These are phyloP conservation scores for Beauveria brongniartii DNA, from an alignment of 2,329 filamentous ascomycete genomes.

Conservation along the genomic window DNA sequence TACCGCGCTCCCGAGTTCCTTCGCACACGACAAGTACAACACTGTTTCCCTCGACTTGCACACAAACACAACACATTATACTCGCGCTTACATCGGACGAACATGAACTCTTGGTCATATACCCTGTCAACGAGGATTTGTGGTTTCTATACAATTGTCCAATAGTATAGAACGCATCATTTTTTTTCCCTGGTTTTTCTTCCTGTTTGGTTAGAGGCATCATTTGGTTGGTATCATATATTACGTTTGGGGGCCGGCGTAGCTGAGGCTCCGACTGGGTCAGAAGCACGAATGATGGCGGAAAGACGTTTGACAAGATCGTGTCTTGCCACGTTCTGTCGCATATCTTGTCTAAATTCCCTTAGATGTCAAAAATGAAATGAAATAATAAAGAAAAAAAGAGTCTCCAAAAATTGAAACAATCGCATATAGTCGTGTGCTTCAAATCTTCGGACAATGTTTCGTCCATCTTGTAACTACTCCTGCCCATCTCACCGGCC, in stretches of 20 bases:
- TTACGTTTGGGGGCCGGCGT: not conserved
- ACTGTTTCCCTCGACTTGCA: not conserved
- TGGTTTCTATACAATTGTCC: not conserved
- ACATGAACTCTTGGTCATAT: slow-evolving; percentile 6
- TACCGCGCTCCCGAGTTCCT: not conserved
- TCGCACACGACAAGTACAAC: not conserved
- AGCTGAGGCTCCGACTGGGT: too few relatives aligned
- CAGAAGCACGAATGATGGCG: not conserved
- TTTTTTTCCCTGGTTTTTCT: not conserved
- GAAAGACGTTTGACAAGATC: not conserved
- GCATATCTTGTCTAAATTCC: not conserved
- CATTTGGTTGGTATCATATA: not conserved
- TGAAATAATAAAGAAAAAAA: not conserved
- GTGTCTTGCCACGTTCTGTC: not conserved
- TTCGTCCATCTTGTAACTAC: not conserved
- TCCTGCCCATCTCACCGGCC: slow-evolving; percentile 41
- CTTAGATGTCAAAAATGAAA: not conserved
- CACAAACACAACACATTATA: not conserved
- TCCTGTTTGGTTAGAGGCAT: not conserved
- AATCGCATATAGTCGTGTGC: not conserved
- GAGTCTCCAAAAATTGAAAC: not conserved
- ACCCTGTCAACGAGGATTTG: not conserved
- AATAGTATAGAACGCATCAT: not conserved
- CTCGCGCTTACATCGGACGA: not conserved
- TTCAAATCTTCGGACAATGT: not conserved